phyloP scores from a whole-genome alignment of 2,329 filamentous ascomycete species.

The Colletotrichum plurivorum region DNA sequence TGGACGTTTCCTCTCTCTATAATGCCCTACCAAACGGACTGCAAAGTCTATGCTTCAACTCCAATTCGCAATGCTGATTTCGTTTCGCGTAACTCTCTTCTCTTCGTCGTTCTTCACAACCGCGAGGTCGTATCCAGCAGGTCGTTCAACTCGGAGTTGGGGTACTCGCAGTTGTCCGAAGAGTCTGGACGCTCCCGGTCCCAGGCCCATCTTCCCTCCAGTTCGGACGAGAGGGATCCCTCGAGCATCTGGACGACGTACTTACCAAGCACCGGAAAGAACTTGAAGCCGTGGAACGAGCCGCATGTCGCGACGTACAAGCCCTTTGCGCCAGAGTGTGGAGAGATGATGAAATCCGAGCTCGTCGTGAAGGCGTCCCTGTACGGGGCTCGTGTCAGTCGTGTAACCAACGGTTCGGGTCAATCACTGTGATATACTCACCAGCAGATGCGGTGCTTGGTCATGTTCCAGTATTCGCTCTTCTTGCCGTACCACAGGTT shows the following conservation, averaged over 20 bases:
- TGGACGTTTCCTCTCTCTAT: background rate
- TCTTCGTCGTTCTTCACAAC: constrained; percentile 42
- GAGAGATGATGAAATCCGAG: constrained; percentile 74
- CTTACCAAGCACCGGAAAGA: constrained; percentile 74
- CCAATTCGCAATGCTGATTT: background rate
- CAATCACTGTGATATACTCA: constrained; percentile 51
- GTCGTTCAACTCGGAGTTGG: constrained; percentile 70
- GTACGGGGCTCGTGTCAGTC: background rate
- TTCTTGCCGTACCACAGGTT: constrained; percentile 72
- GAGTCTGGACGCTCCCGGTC: constrained; percentile 71
- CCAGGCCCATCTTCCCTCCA: constrained; percentile 68
- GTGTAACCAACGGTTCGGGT: background rate
- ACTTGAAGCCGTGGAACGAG: constrained; percentile 78
- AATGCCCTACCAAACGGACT: constrained; percentile 1
- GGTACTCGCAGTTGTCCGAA: constrained; percentile 67
- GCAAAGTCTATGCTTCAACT: background rate
- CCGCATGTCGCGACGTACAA: constrained; percentile 75
- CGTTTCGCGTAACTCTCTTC: background rate
- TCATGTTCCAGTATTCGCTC: constrained; percentile 69
- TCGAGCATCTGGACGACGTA: constrained; percentile 72
- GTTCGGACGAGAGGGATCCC: constrained; percentile 57
- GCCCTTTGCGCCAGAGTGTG: constrained; percentile 64
- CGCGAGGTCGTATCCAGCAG: constrained; percentile 53
- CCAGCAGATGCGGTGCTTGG: constrained; percentile 78
- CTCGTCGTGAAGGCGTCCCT: constrained; percentile 77